Conservation (phyloP, 257 asterid genomes). For the Buddleja alternifolia region DNA sequence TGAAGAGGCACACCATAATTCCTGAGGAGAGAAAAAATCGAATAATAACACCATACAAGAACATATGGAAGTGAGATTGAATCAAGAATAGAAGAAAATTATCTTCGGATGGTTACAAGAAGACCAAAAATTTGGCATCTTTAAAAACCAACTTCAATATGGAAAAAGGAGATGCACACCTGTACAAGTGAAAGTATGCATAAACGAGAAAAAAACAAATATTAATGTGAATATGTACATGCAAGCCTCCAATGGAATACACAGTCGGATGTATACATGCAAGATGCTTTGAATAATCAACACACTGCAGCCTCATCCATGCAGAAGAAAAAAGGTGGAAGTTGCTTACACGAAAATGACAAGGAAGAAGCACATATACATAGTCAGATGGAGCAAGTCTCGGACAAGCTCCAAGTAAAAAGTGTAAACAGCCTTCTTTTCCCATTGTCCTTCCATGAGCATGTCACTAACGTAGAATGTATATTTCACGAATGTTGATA, state of each 20-base stretch:
- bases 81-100: not conserved
- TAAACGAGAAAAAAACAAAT: constrained; percentile 10
- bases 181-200: not conserved
- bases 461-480: constrained; percentile 79
- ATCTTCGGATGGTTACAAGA: not conserved
- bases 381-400: constrained; percentile 90
- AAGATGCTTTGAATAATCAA: not conserved
- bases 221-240: not conserved
- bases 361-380: constrained; percentile 96
- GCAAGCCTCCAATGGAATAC: not conserved
- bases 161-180: not conserved
- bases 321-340: constrained; percentile 20
- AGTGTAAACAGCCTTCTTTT: constrained; percentile 90
- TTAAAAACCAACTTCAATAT: constrained; percentile 6
- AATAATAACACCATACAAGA: constrained; percentile 8
- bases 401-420: constrained; percentile 89
- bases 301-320: constrained; percentile 6
- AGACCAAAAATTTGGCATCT: not conserved
- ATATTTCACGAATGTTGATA: constrained; percentile 84
- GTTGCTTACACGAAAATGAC: constrained; percentile 87
- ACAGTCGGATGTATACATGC: constrained; percentile 11
- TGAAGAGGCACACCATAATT: constrained; percentile 96
- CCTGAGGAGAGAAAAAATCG: constrained; percentile 44
- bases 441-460: constrained; percentile 99
- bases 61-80: not conserved